Conservation (phyloP, 2,329 filamentous ascomycete species). For the Dothiorella sarmentorum region DNA sequence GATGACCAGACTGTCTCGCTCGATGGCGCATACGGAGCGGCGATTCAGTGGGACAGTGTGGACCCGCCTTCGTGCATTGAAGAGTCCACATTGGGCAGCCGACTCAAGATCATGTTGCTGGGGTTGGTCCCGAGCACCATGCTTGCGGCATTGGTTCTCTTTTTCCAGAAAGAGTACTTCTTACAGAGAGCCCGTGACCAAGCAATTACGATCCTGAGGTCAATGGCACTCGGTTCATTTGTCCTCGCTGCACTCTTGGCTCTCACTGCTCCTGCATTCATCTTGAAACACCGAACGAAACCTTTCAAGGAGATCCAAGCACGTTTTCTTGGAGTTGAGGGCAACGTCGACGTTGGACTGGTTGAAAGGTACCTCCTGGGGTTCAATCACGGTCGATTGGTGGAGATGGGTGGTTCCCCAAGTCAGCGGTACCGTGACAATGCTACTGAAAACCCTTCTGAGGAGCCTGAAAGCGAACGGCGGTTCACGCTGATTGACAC, state of each 20-base stretch:
- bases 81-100: neutral
- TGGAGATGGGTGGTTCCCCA: conserved; percentile 7
- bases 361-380: conserved; percentile 36
- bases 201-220: too few species aligned
- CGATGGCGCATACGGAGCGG: conserved; percentile 29
- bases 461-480: neutral
- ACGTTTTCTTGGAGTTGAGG: conserved; percentile 34
- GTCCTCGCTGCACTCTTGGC: neutral
- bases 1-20: neutral
- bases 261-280: neutral
- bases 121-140: too few species aligned
- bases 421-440: conserved; percentile 24
- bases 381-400: conserved; percentile 26
- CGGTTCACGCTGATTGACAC: conserved; percentile 42
- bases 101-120: too few species aligned
- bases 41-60: conserved; percentile 39
- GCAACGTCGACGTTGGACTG: conserved; percentile 27
- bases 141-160: too few species aligned
- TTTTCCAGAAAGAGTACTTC: too few species aligned
- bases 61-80: neutral
- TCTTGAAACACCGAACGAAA: neutral
- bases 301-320: neutral
- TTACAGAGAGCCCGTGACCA: too few species aligned
- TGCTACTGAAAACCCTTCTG: conserved; percentile 21
- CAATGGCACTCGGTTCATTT: neutral